Evolutionary conservation across 169 alveolate genomes (phyloP).

Genomic region (Eimeria maxima): DNA sequence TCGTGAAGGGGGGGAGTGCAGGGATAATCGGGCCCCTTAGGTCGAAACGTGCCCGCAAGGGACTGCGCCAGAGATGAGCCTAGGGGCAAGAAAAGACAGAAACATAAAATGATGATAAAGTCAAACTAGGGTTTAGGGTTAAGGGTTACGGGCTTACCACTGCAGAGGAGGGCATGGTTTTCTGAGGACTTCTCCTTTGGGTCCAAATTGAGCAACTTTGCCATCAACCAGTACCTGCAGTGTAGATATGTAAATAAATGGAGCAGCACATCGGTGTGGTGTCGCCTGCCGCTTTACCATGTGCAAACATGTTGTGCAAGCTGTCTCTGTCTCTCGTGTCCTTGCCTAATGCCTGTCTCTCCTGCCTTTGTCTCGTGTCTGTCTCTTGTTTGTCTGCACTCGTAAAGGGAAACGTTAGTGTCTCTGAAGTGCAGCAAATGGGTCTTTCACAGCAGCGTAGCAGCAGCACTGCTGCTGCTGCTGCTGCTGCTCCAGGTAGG

Average conservation of each 20-base stretch:
- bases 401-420: background rate
- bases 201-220: slow-evolving; percentile 38
- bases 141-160: slow-evolving; percentile 7
- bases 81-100: background rate
- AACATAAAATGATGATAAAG: background rate
- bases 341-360: too few relatives aligned
- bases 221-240: slow-evolving; percentile 75
- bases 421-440: background rate
- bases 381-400: background rate
- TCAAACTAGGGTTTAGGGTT: background rate
- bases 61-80: slow-evolving; percentile 29
- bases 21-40: too few relatives aligned
- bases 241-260: background rate
- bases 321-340: background rate
- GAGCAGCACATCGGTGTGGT: too few relatives aligned
- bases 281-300: too few relatives aligned
- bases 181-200: slow-evolving; percentile 55
- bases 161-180: slow-evolving; percentile 45
- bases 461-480: background rate
- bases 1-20: background rate
- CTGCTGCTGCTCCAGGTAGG: too few relatives aligned
- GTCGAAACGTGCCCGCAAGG: background rate
- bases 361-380: background rate
- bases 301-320: background rate
- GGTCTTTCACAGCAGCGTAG: background rate